Percentiles rank a stretch among this genome's conserved stretches.
Evolutionary conservation across 306 rosid species (phyloP).

Genomic region (Casuarina equisetifolia): DNA sequence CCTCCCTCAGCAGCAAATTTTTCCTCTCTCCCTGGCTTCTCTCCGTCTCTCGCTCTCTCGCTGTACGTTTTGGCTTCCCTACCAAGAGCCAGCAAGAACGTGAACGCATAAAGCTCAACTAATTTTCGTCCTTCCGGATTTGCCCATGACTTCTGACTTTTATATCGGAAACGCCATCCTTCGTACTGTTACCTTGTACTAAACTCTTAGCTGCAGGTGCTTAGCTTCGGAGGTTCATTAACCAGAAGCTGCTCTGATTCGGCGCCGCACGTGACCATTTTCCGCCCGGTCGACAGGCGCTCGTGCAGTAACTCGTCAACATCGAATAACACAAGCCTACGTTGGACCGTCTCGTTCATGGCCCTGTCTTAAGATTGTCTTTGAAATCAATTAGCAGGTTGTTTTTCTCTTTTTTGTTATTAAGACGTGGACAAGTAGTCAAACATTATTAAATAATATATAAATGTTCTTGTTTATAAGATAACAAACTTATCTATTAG

Average conservation of each 20-base stretch:
- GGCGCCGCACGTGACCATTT: conserved; percentile 1
- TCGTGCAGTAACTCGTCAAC: no score
- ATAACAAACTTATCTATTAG: no score
- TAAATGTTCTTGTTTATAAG: no score
- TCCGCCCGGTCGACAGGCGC: background rate
- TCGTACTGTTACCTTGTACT: background rate
- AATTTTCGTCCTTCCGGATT: background rate
- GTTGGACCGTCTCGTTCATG: background rate
- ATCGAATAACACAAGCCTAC: background rate
- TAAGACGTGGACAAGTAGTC: no score
- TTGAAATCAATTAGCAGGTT: no score
- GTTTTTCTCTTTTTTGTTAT: no score
- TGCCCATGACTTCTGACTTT: background rate
- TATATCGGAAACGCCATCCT: conserved; percentile 17
- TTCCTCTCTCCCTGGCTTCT: conserved; percentile 36
- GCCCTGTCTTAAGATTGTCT: background rate
- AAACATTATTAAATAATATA: no score
- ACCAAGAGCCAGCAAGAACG: conserved; percentile 10
- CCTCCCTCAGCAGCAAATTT: conserved; percentile 55
- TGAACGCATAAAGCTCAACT: conserved; percentile 23
- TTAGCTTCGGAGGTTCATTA: background rate
- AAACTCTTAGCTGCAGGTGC: no score
- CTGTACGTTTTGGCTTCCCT: conserved; percentile 17
- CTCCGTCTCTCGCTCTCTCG: background rate
- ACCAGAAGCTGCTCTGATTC: background rate